Conservation (phyloP, 495 filamentous ascomycete genomes). For the Neurospora pannonica region DNA sequence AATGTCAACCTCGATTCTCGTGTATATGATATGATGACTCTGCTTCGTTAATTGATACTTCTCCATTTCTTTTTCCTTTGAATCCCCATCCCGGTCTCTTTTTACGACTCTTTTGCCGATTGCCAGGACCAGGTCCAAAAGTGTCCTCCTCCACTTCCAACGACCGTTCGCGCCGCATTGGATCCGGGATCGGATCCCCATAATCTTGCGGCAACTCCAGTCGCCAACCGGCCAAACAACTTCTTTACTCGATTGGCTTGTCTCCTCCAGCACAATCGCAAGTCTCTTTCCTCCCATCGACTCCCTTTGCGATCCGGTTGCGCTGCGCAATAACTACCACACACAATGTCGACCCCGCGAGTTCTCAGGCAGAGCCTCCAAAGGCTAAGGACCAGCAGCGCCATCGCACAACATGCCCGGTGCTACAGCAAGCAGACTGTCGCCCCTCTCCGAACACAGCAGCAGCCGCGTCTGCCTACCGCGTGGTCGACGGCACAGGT, state of each 20-base stretch:
- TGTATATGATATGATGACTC: background rate
- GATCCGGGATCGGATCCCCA: background rate
- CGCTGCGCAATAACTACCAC: background rate
- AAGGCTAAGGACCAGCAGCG: background rate
- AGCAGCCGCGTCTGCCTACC: background rate
- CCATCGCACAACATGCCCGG: conserved; percentile 11
- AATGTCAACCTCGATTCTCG: background rate
- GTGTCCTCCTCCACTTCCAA: background rate
- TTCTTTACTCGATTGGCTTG: too few species aligned
- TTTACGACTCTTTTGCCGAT: background rate
- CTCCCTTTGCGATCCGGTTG: background rate
- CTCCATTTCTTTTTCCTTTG: background rate
- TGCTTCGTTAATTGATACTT: background rate
- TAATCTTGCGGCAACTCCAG: background rate
- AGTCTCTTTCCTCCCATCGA: too few species aligned
- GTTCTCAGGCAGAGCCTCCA: conserved; percentile 10
- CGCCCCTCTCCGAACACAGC: conserved; percentile 1
- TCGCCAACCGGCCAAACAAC: too few species aligned
- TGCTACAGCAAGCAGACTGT: conserved; percentile 11
- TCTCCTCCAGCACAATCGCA: too few species aligned
- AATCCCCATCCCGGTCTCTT: background rate
- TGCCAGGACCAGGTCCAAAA: background rate
- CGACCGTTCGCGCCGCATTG: background rate
- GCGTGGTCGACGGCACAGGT: background rate
- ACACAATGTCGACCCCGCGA: conserved; percentile 17